These are phyloP conservation scores for Chaetomidium leptoderma DNA, from an alignment of 495 filamentous ascomycete species.

Conservation along the genomic window DNA sequence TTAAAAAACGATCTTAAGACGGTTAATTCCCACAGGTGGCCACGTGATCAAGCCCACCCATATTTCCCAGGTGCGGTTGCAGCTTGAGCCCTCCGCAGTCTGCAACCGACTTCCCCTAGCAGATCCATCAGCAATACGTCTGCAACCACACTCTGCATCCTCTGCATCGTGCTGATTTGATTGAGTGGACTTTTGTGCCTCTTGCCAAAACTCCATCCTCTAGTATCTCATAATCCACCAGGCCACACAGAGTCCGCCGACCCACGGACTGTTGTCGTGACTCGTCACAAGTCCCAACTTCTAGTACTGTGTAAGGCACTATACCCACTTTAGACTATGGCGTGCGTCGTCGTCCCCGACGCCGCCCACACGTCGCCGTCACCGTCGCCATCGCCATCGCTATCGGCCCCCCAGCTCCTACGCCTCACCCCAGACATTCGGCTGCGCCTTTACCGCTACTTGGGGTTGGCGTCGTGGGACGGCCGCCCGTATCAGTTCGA, in stretches of 20 bases:
- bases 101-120: too few species aligned
- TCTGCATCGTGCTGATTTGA: constrained; percentile 1
- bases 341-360: constrained; percentile 10
- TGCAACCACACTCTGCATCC: constrained; percentile 2
- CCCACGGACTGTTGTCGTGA: background rate
- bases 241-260: constrained; percentile 1
- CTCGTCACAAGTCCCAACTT: constrained; percentile 2
- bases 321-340: constrained; percentile 9
- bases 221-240: constrained; percentile 6
- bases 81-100: too few species aligned
- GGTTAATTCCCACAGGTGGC: too few species aligned
- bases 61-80: too few species aligned
- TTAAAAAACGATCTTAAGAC: too few species aligned
- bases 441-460: constrained; percentile 10
- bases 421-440: constrained; percentile 8
- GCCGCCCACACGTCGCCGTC: constrained; percentile 6
- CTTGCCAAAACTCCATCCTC: constrained; percentile 5
- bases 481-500: constrained; percentile 7
- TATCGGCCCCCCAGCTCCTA: background rate
- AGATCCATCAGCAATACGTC: too few species aligned
- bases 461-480: constrained; percentile 9
- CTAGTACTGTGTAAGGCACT: constrained; percentile 1
- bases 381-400: constrained; percentile 6
- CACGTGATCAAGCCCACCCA: too few species aligned
- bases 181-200: background rate